These are phyloP conservation scores for Huiozyma naganishii DNA, from an alignment of 805 yeast species.

Conservation along the genomic window DNA sequence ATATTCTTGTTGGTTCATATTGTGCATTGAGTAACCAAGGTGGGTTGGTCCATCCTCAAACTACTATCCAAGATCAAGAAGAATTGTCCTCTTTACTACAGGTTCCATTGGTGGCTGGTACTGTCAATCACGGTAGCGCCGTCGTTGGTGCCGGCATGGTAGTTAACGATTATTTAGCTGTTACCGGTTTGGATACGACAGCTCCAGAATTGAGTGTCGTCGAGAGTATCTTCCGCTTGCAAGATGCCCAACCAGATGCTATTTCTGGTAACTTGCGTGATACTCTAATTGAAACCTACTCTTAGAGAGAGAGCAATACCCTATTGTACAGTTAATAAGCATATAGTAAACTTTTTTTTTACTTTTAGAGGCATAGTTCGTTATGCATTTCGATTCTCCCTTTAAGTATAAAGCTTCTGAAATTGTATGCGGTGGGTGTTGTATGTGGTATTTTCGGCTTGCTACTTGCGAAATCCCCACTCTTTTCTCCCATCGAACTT, in stretches of 20 bases:
- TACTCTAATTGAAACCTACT: conserved; percentile 84
- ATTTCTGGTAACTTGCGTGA: conserved; percentile 80
- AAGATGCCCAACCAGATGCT: conserved; percentile 82
- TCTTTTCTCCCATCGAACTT: too few species aligned
- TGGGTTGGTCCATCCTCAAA: conserved; percentile 96
- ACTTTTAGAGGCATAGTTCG: background rate
- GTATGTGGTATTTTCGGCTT: too few species aligned
- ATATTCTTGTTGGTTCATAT: conserved; percentile 93
- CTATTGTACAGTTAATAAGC: background rate
- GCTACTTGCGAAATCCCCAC: too few species aligned
- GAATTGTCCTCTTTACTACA: conserved; percentile 90
- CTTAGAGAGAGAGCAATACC: conserved; percentile 31
- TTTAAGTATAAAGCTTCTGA: too few species aligned
- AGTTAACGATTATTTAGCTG: conserved; percentile 96
- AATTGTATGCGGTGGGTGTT: too few species aligned
- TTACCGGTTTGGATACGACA: conserved; percentile 93
- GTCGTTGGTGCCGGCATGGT: conserved; percentile 99
- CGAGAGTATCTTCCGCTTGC: conserved; percentile 89
- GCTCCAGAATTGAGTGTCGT: conserved; percentile 96
- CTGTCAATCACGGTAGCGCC: conserved; percentile 93
- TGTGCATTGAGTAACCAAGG: conserved; percentile 94
- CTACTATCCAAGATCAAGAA: conserved; percentile 95
- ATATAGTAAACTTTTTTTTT: background rate
- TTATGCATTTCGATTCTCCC: background rate
- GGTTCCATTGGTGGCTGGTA: conserved; percentile 97